Conservation (phyloP, 352 stramenopile species). For the Elongisporangium undulatum region DNA sequence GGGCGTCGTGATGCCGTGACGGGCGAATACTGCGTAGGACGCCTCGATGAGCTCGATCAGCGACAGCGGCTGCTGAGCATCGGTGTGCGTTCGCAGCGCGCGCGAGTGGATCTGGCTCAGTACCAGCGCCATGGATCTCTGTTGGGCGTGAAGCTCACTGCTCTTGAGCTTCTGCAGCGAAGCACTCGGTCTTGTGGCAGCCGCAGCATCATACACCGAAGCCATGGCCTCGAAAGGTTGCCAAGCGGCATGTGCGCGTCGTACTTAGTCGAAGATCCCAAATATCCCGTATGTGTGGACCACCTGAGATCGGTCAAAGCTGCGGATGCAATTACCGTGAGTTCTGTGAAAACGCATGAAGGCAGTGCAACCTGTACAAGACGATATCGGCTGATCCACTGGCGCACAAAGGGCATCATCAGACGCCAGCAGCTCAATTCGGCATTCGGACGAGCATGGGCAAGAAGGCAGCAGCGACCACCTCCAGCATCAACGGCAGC, state of each 20-base stretch:
- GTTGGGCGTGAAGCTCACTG: slow-evolving; percentile 1
- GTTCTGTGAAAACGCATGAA: not conserved
- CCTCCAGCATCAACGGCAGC: not conserved
- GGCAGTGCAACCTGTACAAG: not conserved
- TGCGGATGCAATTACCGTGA: too few relatives aligned
- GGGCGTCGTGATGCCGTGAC: slow-evolving; percentile 29
- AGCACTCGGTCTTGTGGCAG: not conserved
- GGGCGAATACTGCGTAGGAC: slow-evolving; percentile 46
- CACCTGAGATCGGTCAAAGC: not conserved
- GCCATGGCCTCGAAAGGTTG: not conserved
- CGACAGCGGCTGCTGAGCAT: slow-evolving; percentile 19
- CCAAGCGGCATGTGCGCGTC: not conserved
- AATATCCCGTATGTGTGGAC: not conserved
- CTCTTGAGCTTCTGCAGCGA: not conserved
- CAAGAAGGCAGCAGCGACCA: slow-evolving; percentile 18
- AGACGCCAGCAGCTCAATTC: not conserved
- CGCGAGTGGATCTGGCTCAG: slow-evolving; percentile 42
- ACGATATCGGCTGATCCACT: not conserved
- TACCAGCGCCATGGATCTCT: slow-evolving; percentile 15
- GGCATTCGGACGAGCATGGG: slow-evolving; percentile 6
- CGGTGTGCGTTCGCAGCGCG: slow-evolving; percentile 19
- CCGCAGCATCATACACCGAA: not conserved
- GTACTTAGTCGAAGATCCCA: not conserved
- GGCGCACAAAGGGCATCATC: not conserved
- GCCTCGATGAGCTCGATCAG: slow-evolving; percentile 64